A percentile compares a stretch with the other conserved stretches of the same genome.
phyloP scores from a whole-genome alignment of 768 basidiomycete species.

The Calvatia gigantea region DNA sequence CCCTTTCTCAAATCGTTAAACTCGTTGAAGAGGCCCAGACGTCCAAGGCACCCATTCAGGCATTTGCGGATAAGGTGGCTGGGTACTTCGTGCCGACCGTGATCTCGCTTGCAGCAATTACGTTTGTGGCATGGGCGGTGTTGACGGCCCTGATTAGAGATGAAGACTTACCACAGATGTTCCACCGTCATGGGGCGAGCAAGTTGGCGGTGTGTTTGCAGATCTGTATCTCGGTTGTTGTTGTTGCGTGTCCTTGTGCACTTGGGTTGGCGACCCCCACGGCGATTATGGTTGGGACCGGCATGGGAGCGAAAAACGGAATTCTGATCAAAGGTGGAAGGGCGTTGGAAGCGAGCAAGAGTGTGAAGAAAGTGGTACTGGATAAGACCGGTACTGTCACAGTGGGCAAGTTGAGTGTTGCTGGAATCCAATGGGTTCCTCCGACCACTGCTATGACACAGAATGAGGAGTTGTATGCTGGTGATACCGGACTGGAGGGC shows the following conservation, averaged over 20 bases:
- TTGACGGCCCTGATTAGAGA: constrained; percentile 57
- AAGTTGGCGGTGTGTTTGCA: constrained; percentile 90
- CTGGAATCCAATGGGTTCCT: constrained; percentile 72
- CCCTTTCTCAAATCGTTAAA: constrained; percentile 92
- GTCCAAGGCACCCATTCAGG: constrained; percentile 96
- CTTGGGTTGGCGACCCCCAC: constrained; percentile 95
- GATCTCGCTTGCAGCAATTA: constrained; percentile 74
- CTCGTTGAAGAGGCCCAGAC: constrained; percentile 99
- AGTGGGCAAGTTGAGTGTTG: constrained; percentile 86
- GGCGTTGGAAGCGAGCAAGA: constrained; percentile 87
- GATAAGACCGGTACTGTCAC: constrained; percentile 99
- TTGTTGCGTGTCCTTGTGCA: constrained; percentile 98
- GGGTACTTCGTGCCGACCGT: constrained; percentile 95
- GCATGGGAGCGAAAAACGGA: constrained; percentile 93
- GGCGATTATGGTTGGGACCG: constrained; percentile 99
- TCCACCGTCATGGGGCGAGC: constrained; percentile 78
- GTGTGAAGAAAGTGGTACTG: constrained; percentile 76
- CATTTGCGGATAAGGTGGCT: constrained; percentile 91
- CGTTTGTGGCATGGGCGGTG: constrained; percentile 82
- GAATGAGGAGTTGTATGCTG: constrained; percentile 39
- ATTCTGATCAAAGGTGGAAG: constrained; percentile 97
- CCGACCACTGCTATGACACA: constrained; percentile 9
- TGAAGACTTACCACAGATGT: constrained; percentile 73
- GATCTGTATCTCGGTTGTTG: constrained; percentile 96
- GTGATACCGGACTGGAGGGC: constrained; percentile 39